Evolutionary conservation across 495 filamentous ascomycete species (phyloP).

Genomic region (Hypomontagnella monticulosa): DNA sequence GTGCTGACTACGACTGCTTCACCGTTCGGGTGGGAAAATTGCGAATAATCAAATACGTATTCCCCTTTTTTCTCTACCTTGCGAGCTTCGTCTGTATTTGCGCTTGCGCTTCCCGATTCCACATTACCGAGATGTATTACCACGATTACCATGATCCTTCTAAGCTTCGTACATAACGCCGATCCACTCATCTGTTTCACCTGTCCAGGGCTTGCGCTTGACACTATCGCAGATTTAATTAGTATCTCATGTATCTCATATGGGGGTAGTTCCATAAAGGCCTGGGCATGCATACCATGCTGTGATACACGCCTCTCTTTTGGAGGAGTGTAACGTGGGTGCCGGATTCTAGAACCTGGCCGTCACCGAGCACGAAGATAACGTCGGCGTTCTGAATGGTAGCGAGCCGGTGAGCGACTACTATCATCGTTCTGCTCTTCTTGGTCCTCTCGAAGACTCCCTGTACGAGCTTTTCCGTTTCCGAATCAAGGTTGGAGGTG

Average conservation of each 20-base stretch:
- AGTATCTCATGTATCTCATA: conserved; percentile 1
- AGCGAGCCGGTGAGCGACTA: conserved; percentile 73
- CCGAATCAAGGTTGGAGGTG: conserved; percentile 78
- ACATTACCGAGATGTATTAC: conserved; percentile 18
- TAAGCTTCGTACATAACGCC: conserved; percentile 13
- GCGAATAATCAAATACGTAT: conserved; percentile 11
- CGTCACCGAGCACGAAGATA: conserved; percentile 65
- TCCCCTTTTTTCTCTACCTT: conserved; percentile 12
- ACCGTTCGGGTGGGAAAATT: conserved; percentile 12
- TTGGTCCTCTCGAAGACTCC: conserved; percentile 73
- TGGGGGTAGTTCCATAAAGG: conserved; percentile 5
- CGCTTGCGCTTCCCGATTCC: conserved; percentile 13
- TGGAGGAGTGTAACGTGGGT: conserved; percentile 59
- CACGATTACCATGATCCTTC: conserved; percentile 17
- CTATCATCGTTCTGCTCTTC: conserved; percentile 74
- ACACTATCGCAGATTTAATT: conserved; percentile 51
- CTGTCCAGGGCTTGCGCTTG: conserved; percentile 60
- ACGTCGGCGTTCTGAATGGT: conserved; percentile 68
- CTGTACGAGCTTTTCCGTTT: conserved; percentile 78
- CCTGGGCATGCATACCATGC: conserved; percentile 58
- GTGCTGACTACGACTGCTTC: conserved; percentile 13
- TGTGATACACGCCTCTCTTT: conserved; percentile 62
- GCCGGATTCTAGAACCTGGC: conserved; percentile 63
- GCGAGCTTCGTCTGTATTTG: conserved; percentile 5
- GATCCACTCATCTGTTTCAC: conserved; percentile 28